phyloP scores from a whole-genome alignment of 2,329 filamentous ascomycete genomes.

The Verticillium nonalfalfae region DNA sequence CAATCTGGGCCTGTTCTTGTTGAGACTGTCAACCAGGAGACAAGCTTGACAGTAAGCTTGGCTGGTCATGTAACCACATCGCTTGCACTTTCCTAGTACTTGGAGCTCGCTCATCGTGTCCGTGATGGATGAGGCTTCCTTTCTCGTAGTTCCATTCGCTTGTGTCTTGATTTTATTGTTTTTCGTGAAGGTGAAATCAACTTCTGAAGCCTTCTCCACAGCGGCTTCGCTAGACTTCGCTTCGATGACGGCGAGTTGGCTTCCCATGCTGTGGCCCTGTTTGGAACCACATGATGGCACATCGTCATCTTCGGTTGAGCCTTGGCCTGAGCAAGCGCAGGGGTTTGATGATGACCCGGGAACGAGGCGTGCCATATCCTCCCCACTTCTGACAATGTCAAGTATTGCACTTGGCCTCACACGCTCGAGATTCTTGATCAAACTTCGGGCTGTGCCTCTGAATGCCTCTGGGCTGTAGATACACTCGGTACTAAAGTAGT shows the following conservation, averaged over 20 bases:
- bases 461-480: conserved; percentile 98
- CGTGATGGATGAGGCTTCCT: conserved; percentile 18
- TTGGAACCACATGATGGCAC: conserved; percentile 27
- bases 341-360: conserved; percentile 47
- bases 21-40: conserved; percentile 79
- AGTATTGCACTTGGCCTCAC: conserved; percentile 90
- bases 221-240: conserved; percentile 45
- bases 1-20: conserved; percentile 66
- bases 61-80: conserved; percentile 92
- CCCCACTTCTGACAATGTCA: conserved; percentile 89
- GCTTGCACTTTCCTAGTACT: conserved; percentile 74
- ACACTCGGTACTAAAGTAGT: conserved; percentile 98
- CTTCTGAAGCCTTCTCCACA: conserved; percentile 53
- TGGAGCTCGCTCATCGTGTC: conserved; percentile 42
- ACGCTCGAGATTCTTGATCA: conserved; percentile 94
- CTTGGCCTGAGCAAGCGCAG: conserved; percentile 31
- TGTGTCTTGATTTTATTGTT: background rate
- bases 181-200: conserved; percentile 47
- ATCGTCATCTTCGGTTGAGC: conserved; percentile 59
- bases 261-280: conserved; percentile 9
- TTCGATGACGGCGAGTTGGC: background rate
- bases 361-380: conserved; percentile 91
- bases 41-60: conserved; percentile 94
- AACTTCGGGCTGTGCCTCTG: conserved; percentile 77
- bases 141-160: conserved; percentile 15